Conservation (phyloP, 2,329 filamentous ascomycete genomes). For the Xylogone sp. region DNA sequence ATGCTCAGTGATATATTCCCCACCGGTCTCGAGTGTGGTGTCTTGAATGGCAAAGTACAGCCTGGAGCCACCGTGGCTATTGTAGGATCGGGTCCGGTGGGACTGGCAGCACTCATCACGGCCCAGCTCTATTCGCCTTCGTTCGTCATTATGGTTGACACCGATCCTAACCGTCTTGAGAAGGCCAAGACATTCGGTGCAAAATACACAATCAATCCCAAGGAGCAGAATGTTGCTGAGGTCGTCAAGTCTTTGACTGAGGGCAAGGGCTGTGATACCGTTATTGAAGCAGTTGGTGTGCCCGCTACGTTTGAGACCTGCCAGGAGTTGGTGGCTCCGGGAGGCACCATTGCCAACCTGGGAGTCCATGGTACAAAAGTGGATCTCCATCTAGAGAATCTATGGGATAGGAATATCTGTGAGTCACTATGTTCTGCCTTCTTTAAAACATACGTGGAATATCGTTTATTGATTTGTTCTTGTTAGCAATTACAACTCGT, state of each 20-base stretch:
- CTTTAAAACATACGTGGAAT: no score
- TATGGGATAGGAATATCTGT: constrained; percentile 50
- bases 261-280: constrained; percentile 50
- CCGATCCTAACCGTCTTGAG: constrained; percentile 42
- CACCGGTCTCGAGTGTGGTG: constrained; percentile 52
- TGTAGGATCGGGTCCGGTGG: constrained; percentile 52
- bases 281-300: constrained; percentile 55
- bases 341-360: constrained; percentile 52
- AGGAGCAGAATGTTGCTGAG: constrained; percentile 30
- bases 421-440: no score
- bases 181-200: constrained; percentile 47
- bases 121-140: constrained; percentile 51
- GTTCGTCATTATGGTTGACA: constrained; percentile 48
- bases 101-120: constrained; percentile 50
- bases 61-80: constrained; percentile 50
- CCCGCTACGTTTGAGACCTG: constrained; percentile 49
- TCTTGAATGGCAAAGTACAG: constrained; percentile 45
- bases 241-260: constrained; percentile 40
- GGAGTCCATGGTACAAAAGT: constrained; percentile 54
- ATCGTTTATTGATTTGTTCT: no score
- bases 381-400: constrained; percentile 45
- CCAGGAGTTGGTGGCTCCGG: constrained; percentile 48
- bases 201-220: constrained; percentile 37
- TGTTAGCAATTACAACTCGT: constrained; percentile 41
- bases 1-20: constrained; percentile 54